A percentile compares a stretch with the other conserved stretches of the same genome.
phyloP scores from a whole-genome alignment of 805 yeast species.

The Nakazawaea populi region DNA sequence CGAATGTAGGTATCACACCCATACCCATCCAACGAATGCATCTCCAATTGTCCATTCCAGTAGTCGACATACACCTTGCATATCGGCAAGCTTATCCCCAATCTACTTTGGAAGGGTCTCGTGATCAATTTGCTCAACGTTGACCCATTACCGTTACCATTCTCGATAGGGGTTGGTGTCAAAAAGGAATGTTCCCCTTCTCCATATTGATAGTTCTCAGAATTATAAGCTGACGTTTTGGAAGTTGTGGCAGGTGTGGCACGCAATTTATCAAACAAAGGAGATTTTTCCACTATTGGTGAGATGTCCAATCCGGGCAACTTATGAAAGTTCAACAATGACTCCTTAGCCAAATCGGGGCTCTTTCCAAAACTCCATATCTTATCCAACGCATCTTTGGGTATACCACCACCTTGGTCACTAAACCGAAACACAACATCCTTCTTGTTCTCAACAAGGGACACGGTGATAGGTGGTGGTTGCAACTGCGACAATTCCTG shows the following conservation, averaged over 20 bases:
- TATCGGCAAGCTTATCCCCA: slow-evolving; percentile 90
- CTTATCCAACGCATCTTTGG: slow-evolving; percentile 47
- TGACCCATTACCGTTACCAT: slow-evolving; percentile 28
- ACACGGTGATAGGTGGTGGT: slow-evolving; percentile 73
- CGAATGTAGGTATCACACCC: slow-evolving; percentile 87
- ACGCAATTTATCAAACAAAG: slow-evolving; percentile 1
- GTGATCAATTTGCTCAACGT: slow-evolving; percentile 62
- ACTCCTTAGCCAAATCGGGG: slow-evolving; percentile 50
- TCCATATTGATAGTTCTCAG: not conserved
- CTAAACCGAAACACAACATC: slow-evolving; percentile 72
- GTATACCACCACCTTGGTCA: slow-evolving; percentile 89
- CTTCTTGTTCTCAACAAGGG: slow-evolving; percentile 60
- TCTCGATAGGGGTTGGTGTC: slow-evolving; percentile 10
- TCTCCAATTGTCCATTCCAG: slow-evolving; percentile 88
- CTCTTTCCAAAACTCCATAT: slow-evolving; percentile 87
- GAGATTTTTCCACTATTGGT: slow-evolving; percentile 11
- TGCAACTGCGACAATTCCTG: slow-evolving; percentile 15
- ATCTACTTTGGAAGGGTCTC: slow-evolving; percentile 66
- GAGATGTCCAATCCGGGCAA: slow-evolving; percentile 55
- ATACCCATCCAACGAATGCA: slow-evolving; percentile 82
- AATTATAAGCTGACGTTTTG: not conserved
- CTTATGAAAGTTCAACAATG: slow-evolving; percentile 61
- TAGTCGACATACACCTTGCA: slow-evolving; percentile 91
- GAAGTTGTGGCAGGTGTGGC: too few relatives aligned
- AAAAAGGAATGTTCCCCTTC: slow-evolving; percentile 8